phyloP scores from a whole-genome alignment of 305 asterid species.

The Solanum aculeatissimum region DNA sequence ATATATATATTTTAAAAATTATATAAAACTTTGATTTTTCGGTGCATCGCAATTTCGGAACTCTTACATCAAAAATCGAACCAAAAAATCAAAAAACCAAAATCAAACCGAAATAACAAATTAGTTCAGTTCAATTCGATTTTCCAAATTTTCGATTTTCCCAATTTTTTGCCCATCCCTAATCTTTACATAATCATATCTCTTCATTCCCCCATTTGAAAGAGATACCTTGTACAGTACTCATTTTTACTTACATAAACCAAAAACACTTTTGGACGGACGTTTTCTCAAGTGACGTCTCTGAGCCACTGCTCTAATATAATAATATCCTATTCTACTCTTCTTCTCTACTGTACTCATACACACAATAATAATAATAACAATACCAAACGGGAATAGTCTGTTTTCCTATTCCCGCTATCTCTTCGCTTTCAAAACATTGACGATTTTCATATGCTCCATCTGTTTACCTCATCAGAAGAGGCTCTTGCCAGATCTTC shows the following conservation, averaged over 20 bases:
- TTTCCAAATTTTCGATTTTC: too few species aligned
- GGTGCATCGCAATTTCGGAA: too few species aligned
- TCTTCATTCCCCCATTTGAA: not conserved
- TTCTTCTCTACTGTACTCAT: not conserved
- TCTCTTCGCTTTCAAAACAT: not conserved
- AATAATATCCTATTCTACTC: not conserved
- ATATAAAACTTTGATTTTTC: too few species aligned
- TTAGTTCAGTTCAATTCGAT: too few species aligned
- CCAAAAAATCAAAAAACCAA: too few species aligned
- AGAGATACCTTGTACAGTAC: not conserved
- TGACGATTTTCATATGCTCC: constrained; percentile 29
- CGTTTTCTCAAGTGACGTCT: not conserved
- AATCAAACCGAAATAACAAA: too few species aligned
- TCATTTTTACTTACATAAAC: not conserved
- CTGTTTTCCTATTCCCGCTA: constrained; percentile 23
- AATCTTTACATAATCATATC: not conserved
- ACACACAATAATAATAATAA: not conserved
- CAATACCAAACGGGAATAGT: not conserved
- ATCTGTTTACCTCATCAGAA: constrained; percentile 27
- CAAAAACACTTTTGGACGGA: not conserved
- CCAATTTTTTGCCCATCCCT: too few species aligned
- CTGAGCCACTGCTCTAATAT: not conserved
- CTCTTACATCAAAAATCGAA: too few species aligned
- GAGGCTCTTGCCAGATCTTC: constrained; percentile 19
- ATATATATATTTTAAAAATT: too few species aligned